Evolutionary conservation across 306 rosid genomes (phyloP).

Genomic region (Begonia peltatifolia): DNA sequence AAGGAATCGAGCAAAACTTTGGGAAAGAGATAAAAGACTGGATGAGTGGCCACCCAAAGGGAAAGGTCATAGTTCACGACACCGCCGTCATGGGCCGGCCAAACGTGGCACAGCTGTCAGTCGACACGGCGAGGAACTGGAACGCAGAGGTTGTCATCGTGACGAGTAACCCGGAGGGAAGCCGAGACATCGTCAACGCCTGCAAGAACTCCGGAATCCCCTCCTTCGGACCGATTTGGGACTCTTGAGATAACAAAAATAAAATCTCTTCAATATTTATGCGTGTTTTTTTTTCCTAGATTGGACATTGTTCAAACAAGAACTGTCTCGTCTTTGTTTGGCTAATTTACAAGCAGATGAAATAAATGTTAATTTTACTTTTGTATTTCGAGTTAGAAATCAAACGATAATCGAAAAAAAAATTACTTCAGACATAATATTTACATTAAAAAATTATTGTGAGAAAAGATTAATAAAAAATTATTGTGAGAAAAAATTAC

Average conservation of each 20-base stretch:
- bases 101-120: conserved; percentile 38
- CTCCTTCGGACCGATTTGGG: conserved; percentile 51
- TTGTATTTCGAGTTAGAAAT: too few relatives aligned
- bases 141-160: conserved; percentile 51
- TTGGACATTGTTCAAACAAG: too few relatives aligned
- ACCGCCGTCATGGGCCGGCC: conserved; percentile 51
- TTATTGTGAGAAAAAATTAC: too few relatives aligned
- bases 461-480: too few relatives aligned
- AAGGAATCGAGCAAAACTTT: conserved; percentile 48
- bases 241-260: conserved; percentile 13
- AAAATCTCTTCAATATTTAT: too few relatives aligned
- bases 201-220: conserved; percentile 30
- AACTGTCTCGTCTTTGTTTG: too few relatives aligned
- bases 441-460: too few relatives aligned
- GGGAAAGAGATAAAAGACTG: conserved; percentile 35
- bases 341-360: too few relatives aligned
- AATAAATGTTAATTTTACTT: too few relatives aligned
- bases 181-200: conserved; percentile 36
- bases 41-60: conserved; percentile 24
- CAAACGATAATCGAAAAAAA: too few relatives aligned
- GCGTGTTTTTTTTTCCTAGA: too few relatives aligned
- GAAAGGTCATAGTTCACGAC: conserved; percentile 46
- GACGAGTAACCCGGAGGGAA: conserved; percentile 67
- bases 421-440: too few relatives aligned
- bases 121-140: conserved; percentile 36